These are phyloP conservation scores for Hyphodiscus sp. DNA, from an alignment of 2,329 filamentous ascomycete genomes.

Conservation along the genomic window DNA sequence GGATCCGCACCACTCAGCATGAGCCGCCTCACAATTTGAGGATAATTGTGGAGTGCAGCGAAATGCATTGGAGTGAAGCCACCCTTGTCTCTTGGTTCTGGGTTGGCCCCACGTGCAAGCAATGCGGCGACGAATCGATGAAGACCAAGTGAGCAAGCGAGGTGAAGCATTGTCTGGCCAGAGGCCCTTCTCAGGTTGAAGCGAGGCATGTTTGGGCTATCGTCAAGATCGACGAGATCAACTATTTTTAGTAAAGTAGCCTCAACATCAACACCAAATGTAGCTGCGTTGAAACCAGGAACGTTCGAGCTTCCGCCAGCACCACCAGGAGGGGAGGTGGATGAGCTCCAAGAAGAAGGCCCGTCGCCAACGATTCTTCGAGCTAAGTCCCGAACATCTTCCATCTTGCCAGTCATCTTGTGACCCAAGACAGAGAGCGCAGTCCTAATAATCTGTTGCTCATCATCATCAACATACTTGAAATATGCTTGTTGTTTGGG, in stretches of 20 bases:
- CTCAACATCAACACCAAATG: slow-evolving; percentile 30
- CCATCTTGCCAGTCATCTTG: slow-evolving; percentile 57
- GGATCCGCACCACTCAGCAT: slow-evolving; percentile 69
- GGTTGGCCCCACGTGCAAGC: slow-evolving; percentile 69
- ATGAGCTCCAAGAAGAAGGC: slow-evolving; percentile 42
- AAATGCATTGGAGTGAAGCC: slow-evolving; percentile 80
- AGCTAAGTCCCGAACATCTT: slow-evolving; percentile 56
- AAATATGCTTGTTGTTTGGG: slow-evolving; percentile 51
- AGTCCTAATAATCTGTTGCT: slow-evolving; percentile 61
- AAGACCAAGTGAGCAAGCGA: slow-evolving; percentile 69
- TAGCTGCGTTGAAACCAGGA: slow-evolving; percentile 34
- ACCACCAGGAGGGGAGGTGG: slow-evolving; percentile 35
- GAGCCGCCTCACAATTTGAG: slow-evolving; percentile 69
- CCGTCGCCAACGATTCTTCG: slow-evolving; percentile 50
- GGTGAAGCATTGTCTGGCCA: slow-evolving; percentile 75
- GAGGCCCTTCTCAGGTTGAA: slow-evolving; percentile 60
- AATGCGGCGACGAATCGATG: slow-evolving; percentile 71
- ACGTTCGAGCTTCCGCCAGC: slow-evolving; percentile 40
- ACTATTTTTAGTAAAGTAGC: slow-evolving; percentile 59
- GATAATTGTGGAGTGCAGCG: slow-evolving; percentile 68
- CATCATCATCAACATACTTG: slow-evolving; percentile 67
- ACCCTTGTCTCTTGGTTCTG: slow-evolving; percentile 67
- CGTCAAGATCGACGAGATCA: slow-evolving; percentile 73
- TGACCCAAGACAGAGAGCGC: slow-evolving; percentile 58
- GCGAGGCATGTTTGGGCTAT: slow-evolving; percentile 59